These are phyloP conservation scores for Oryza glumipatula DNA, from an alignment of 176 grass and related monocot species.

Conservation along the genomic window DNA sequence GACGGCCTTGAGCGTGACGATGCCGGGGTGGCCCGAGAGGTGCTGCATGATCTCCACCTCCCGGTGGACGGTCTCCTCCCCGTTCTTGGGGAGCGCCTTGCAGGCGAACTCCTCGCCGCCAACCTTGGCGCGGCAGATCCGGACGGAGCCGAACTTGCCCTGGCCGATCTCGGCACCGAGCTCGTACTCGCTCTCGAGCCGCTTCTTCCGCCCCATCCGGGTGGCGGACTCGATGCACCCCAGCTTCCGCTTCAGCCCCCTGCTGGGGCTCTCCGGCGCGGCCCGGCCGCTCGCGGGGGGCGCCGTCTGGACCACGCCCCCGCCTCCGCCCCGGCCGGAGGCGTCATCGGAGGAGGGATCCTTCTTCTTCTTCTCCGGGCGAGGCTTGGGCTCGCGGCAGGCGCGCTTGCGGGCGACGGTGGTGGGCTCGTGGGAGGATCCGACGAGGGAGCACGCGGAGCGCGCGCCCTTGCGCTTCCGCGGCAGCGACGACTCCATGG, in stretches of 20 bases:
- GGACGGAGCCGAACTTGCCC: constrained; percentile 92
- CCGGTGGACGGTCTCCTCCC: constrained; percentile 89
- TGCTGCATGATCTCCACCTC: constrained; percentile 99
- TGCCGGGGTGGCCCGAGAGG: constrained; percentile 84
- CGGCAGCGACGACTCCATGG: constrained; percentile 64
- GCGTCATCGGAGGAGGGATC: neutral
- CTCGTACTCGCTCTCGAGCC: constrained; percentile 73
- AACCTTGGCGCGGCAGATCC: constrained; percentile 69
- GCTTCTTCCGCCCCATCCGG: constrained; percentile 79
- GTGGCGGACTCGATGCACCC: constrained; percentile 85
- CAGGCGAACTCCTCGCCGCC: constrained; percentile 72
- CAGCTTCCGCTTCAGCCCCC: constrained; percentile 85
- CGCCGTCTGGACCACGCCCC: constrained; percentile 54
- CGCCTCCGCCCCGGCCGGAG: constrained; percentile 36
- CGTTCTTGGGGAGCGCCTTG: constrained; percentile 80
- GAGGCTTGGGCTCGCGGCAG: constrained; percentile 51
- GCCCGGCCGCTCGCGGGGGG: constrained; percentile 52
- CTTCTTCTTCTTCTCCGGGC: constrained; percentile 48
- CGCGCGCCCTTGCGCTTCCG: constrained; percentile 78
- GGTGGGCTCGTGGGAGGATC: constrained; percentile 47
- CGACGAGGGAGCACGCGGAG: constrained; percentile 51
- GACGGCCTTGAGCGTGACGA: constrained; percentile 85
- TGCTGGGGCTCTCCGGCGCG: constrained; percentile 51
- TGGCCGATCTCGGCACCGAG: constrained; percentile 77
- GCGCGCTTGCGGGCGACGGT: constrained; percentile 50